Evolutionary conservation across 371 early-diverging fungal genomes (phyloP).

Genomic region (Mortierella sp.): DNA sequence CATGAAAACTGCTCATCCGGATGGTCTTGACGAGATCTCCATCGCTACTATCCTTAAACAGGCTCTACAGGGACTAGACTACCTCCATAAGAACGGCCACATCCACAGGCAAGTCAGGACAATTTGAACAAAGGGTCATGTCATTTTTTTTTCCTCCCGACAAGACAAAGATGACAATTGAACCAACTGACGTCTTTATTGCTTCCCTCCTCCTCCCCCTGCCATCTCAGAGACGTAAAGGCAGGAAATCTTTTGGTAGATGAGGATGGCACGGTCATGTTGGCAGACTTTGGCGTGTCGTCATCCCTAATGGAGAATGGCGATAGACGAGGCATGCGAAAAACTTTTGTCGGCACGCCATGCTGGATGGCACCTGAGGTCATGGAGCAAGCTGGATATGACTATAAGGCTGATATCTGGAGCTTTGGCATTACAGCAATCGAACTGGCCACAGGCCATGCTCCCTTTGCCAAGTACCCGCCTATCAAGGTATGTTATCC

Average conservation of each 20-base stretch:
- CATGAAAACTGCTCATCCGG: constrained; percentile 83
- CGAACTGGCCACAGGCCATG: constrained; percentile 92
- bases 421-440: constrained; percentile 92
- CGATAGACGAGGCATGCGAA: constrained; percentile 77
- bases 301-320: constrained; percentile 83
- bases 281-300: constrained; percentile 94
- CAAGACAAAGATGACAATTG: too few relatives aligned
- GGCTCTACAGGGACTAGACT: constrained; percentile 84
- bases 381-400: constrained; percentile 78
- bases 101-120: constrained; percentile 74
- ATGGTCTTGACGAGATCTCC: constrained; percentile 85
- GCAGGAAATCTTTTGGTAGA: constrained; percentile 91
- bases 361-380: constrained; percentile 93
- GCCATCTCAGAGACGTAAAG: constrained; percentile 79
- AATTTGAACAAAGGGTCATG: neutral
- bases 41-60: constrained; percentile 91
- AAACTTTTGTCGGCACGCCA: constrained; percentile 94
- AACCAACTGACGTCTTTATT: too few relatives aligned
- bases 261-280: constrained; percentile 82
- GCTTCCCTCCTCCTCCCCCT: neutral
- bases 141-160: neutral
- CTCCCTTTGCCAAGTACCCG: constrained; percentile 92
- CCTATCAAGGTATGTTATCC: constrained; percentile 82
- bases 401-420: constrained; percentile 94
- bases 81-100: constrained; percentile 88